These are phyloP conservation scores for Corylus heterophylla DNA, from an alignment of 306 rosid genomes.

Conservation along the genomic window DNA sequence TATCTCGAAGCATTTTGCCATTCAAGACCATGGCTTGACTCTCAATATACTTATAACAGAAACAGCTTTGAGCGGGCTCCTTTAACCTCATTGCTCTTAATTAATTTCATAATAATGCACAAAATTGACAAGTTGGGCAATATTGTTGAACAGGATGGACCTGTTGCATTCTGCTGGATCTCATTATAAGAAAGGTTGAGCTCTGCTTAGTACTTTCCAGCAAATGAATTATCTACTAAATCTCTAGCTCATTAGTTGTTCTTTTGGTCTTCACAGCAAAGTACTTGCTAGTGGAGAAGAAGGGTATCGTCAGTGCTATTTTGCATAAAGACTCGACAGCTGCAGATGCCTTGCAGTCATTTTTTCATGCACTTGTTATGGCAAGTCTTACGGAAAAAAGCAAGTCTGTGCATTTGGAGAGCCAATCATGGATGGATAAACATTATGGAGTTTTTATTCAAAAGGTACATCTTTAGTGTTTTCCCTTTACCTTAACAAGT, in stretches of 20 bases:
- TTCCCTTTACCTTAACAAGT: slow-evolving; percentile 18
- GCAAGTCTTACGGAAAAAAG: slow-evolving; percentile 41
- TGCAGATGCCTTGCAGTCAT: slow-evolving; percentile 64
- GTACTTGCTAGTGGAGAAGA: slow-evolving; percentile 83
- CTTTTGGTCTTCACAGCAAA: slow-evolving; percentile 49
- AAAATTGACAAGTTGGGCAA: slow-evolving; percentile 27
- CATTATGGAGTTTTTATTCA: slow-evolving; percentile 59
- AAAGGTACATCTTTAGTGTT: slow-evolving; percentile 54
- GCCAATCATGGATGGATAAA: slow-evolving; percentile 79
- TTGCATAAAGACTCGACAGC: slow-evolving; percentile 82
- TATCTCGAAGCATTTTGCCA: slow-evolving; percentile 2
- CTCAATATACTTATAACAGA: neutral
- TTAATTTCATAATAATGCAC: neutral
- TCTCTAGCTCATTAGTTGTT: slow-evolving; percentile 20
- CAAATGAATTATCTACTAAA: slow-evolving; percentile 18
- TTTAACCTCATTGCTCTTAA: slow-evolving; percentile 1
- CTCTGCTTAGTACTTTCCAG: slow-evolving; percentile 7
- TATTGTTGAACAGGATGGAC: slow-evolving; percentile 45
- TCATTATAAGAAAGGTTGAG: slow-evolving; percentile 62
- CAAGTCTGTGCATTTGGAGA: slow-evolving; percentile 59
- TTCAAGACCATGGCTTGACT: slow-evolving; percentile 24
- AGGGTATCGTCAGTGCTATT: slow-evolving; percentile 54
- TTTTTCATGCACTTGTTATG: slow-evolving; percentile 69
- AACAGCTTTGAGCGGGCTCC: slow-evolving; percentile 21
- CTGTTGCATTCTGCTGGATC: slow-evolving; percentile 64